Base-by-base conservation (phyloP, 768 basidiomycete genomes). In the Termitomyces sp. region DNA sequence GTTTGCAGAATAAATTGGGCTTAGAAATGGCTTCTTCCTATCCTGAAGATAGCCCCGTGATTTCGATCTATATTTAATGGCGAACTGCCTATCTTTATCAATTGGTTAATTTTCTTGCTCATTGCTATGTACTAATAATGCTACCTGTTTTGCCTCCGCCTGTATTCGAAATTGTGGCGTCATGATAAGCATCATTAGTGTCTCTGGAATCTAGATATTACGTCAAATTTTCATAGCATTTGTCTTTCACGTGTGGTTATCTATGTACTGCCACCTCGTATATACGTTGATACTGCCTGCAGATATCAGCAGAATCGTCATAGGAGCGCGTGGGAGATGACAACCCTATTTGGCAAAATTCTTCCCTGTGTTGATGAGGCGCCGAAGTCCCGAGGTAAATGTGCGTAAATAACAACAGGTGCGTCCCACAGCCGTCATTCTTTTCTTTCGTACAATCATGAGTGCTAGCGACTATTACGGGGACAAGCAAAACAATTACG, bases 381-480 rank as follows among this genome's bases (percentile, higher is more conserved):
- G 25, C 40, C 34, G 40, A 25, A 52, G 40, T 31, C 46, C 52
- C 51, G 54, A 37, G 50, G 59, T 63, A 63, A 67, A 65, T 58
- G 51, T 46, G 68, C 51, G 64, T 73, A 76, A 75, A 76, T 67
- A 76, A 71, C 70, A 61, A 60, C 50, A 42, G 40, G 32, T 47
- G 54, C 49, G 50, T 52, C 64, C 63, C 50, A 53, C 57, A 60
- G 55, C 42, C 59, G 25, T 25, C 61, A 60, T 42, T 42, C 65
- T 51, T 54, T 56, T 57, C 45, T 52, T 62, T 40, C 55, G 62
- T 63, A 15, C 59, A 64, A 66, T 60, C 66, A 88, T 89, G 90
- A 87, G 89, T 63, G 87, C 85, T 69, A 85, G 86, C 74, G 89
- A 91, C 67, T 92, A 89, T 68, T 91, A 91, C 74, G 75, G 75